Evolutionary conservation across 805 yeast species (phyloP).

Genomic region (Myxozyma neotropica): DNA sequence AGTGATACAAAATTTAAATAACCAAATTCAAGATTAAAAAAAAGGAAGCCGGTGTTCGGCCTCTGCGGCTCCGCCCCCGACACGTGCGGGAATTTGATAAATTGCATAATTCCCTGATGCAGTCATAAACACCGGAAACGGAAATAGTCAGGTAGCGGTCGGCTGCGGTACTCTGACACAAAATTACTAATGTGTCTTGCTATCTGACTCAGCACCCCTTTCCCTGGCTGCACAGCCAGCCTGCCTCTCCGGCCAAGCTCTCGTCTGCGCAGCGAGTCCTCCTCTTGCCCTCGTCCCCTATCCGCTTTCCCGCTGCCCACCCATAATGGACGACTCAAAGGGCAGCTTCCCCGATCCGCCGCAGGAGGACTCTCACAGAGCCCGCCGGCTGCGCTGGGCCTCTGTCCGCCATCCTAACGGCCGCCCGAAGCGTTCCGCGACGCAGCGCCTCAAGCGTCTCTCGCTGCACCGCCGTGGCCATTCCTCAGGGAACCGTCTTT

Average conservation of each 20-base stretch:
- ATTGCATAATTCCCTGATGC: too few species aligned
- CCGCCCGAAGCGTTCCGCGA: conserved; percentile 18
- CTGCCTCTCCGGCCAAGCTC: too few species aligned
- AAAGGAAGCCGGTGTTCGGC: background rate
- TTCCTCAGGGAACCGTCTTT: background rate
- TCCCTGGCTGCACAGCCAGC: conserved; percentile 3
- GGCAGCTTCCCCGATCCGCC: too few species aligned
- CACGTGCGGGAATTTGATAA: too few species aligned
- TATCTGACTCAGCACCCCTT: background rate
- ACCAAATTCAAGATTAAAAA: background rate
- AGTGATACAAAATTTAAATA: background rate
- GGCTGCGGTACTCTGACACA: too few species aligned
- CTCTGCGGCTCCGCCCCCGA: background rate
- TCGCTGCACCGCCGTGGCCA: conserved; percentile 18
- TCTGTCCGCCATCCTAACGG: conserved; percentile 28
- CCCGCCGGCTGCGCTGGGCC: conserved; percentile 34
- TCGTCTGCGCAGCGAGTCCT: too few species aligned
- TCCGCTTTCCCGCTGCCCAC: too few species aligned
- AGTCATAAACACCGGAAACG: too few species aligned
- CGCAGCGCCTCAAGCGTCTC: conserved; percentile 27
- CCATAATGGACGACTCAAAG: conserved; percentile 10
- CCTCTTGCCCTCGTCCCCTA: too few species aligned
- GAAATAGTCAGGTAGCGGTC: too few species aligned
- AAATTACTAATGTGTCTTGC: too few species aligned
- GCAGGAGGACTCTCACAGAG: conserved; percentile 10